phyloP scores from a whole-genome alignment of 805 yeast genomes.

The Blastobotrys peoriensis region DNA sequence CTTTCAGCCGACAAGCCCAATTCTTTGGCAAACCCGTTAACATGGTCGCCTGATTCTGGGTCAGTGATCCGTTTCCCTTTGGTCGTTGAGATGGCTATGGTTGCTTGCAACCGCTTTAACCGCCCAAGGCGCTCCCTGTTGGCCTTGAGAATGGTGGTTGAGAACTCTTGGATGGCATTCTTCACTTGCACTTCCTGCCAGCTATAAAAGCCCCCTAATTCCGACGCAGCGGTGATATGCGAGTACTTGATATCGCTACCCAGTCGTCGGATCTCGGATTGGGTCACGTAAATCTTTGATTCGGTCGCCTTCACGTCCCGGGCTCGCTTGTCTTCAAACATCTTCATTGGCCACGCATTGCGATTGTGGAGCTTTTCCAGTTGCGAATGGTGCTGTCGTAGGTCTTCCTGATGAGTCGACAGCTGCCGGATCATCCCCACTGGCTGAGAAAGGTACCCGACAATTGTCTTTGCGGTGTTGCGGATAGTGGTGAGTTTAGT shows the following conservation, averaged over 20 bases:
- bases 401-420: slow-evolving; percentile 16
- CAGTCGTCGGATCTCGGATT: slow-evolving; percentile 25
- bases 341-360: slow-evolving; percentile 28
- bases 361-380: slow-evolving; percentile 20
- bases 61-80: no score
- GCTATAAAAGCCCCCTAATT: slow-evolving; percentile 33
- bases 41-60: no score
- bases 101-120: slow-evolving; percentile 13
- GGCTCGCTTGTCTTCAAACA: slow-evolving; percentile 31
- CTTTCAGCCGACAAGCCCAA: no score
- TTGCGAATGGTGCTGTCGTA: slow-evolving; percentile 19
- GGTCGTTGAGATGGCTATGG: no score
- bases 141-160: slow-evolving; percentile 17
- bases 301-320: slow-evolving; percentile 27
- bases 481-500: slow-evolving; percentile 4
- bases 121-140: slow-evolving; percentile 19
- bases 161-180: slow-evolving; percentile 18
- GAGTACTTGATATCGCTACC: slow-evolving; percentile 29
- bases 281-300: slow-evolving; percentile 25
- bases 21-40: no score
- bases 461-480: slow-evolving; percentile 18
- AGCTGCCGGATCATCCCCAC: slow-evolving; percentile 23
- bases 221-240: slow-evolving; percentile 33
- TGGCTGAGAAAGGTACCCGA: slow-evolving; percentile 26
- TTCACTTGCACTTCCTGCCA: slow-evolving; percentile 30